Conservation (phyloP, 371 early-diverging fungal species). For the Nematocida displodere region DNA sequence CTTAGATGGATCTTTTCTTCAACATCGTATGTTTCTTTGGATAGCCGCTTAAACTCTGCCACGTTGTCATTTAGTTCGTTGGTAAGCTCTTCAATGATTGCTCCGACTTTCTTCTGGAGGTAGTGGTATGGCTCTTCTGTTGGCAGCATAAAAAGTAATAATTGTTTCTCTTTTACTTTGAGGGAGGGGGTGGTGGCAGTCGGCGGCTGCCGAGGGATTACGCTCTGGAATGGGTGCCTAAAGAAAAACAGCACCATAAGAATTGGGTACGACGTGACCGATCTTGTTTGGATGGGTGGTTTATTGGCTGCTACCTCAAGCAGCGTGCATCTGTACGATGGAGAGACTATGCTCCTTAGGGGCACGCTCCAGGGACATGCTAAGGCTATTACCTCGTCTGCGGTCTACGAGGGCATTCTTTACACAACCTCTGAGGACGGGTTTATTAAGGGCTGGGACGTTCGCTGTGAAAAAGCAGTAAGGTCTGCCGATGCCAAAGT, state of each 20-base stretch:
- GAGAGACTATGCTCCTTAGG: not conserved
- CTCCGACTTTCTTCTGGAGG: conserved; percentile 40
- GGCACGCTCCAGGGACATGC: not conserved
- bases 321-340: not conserved
- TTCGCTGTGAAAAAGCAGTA: not conserved
- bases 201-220: not conserved
- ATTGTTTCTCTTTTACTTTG: not conserved
- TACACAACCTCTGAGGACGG: conserved; percentile 9
- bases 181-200: not conserved
- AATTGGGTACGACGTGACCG: not conserved
- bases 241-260: not conserved
- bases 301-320: not conserved
- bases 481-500: too few relatives aligned
- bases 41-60: conserved; percentile 32
- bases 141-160: not conserved
- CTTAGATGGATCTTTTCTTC: conserved; percentile 30
- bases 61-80: conserved; percentile 40
- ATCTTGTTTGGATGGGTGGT: not conserved
- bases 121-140: conserved; percentile 51
- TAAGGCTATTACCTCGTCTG: not conserved
- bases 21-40: conserved; percentile 40
- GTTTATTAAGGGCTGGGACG: not conserved
- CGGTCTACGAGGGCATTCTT: not conserved
- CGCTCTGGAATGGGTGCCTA: not conserved
- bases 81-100: conserved; percentile 39